Evolutionary conservation across 2,329 filamentous ascomycete species (phyloP), one percentile per base, ranked within the genome.

Genomic region (Alternaria postmessia): DNA sequence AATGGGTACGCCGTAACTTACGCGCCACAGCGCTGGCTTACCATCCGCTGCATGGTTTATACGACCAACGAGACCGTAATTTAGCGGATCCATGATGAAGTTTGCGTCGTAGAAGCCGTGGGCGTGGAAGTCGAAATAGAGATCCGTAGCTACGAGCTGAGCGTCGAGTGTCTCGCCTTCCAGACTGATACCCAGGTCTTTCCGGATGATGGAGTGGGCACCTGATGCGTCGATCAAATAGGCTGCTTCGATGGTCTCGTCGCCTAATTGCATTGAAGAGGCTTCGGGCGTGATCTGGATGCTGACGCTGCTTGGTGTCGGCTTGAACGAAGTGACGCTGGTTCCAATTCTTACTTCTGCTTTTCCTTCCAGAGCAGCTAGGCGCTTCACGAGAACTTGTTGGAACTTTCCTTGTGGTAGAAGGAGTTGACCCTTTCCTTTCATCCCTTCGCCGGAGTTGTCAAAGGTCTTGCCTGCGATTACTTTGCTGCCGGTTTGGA

Each of bases 21-120:
- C 77, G 24, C 81, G 70, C 80, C 81, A 82, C 4, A 82, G 59
- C 0, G 76, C 77, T 0, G 51, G 38, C 7, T 47, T 26, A 4
- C 14, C 12, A 22, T 51, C 43, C 5, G 24, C 53, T 0, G 70
- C 64, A 14, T 73, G 63, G 11, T 70, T 70, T 18, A 79, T 79
- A 1, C 71, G 67, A 0, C 76, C 75, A 18, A 80, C 71, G 36
- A 80, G 65, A 3, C 78, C 78, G 60, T 79, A 81, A 57, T 80
- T 54, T n/a, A 70, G 51, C 0, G 69, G 66, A 49, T 81, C 78
- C 5, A 79, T 69, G 61, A 81, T 69, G 64, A 81, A 81, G 36
- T 81, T 81, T 6, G 75, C 78, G 26, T 79, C 78, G 46, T 71
- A 71, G 70, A 79, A 81, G 14, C 72, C 75, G 39, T 80, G 69